Percentiles rank a stretch among this genome's conserved stretches.
Evolutionary conservation across 768 basidiomycete species (phyloP).

Genomic region (Agaricus sinodeliciosus): DNA sequence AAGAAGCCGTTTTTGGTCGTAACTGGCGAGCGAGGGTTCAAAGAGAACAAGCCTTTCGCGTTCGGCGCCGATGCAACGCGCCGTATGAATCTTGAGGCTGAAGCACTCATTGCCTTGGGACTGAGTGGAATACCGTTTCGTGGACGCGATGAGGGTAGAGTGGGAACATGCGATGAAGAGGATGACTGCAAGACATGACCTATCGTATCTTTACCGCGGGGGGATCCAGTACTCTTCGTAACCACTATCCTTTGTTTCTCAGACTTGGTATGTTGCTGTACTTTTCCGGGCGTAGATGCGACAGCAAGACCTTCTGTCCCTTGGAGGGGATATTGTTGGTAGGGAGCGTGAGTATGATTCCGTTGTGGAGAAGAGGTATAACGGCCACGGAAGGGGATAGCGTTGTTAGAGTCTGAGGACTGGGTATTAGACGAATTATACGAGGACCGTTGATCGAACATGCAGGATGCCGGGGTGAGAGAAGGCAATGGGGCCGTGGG

Average conservation of each 20-base stretch:
- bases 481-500: conserved; percentile 41
- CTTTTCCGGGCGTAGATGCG: conserved; percentile 22
- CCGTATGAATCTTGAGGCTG: conserved; percentile 84
- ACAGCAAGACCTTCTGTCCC: conserved; percentile 35
- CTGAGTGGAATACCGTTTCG: conserved; percentile 51
- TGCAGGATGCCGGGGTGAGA: conserved; percentile 47
- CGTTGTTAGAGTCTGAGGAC: conserved; percentile 63
- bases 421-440: conserved; percentile 74
- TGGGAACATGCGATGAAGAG: conserved; percentile 25
- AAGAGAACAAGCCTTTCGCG: conserved; percentile 81
- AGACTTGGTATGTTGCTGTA: conserved; percentile 32
- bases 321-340: conserved; percentile 24
- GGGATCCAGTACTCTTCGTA: conserved; percentile 20
- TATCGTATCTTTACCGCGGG: conserved; percentile 30
- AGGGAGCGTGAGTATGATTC: conserved; percentile 23
- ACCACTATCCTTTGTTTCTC: conserved; percentile 32
- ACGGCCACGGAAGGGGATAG: conserved; percentile 19
- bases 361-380: conserved; percentile 21
- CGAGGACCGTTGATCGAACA: conserved; percentile 63
- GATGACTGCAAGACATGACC: conserved; percentile 40
- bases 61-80: conserved; percentile 97
- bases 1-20: conserved; percentile 75
- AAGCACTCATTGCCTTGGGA: conserved; percentile 62
- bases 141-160: conserved; percentile 36
- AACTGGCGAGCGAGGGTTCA: conserved; percentile 48